Conservation (phyloP, 2,329 filamentous ascomycete genomes). For the Daldinia sp. region DNA sequence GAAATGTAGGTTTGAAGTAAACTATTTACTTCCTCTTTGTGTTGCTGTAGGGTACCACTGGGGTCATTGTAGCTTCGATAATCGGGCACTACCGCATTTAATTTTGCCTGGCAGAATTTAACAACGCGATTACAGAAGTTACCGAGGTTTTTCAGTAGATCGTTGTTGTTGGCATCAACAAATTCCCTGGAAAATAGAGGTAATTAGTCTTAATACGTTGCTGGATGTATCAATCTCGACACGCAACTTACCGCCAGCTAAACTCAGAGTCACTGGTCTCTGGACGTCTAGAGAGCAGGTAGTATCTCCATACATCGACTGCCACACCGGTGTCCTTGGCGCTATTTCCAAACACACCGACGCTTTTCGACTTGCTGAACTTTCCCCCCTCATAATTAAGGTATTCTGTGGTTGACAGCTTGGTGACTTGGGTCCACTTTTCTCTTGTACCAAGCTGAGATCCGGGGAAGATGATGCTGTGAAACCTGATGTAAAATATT, state of each 20-base stretch:
- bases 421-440: slow-evolving; percentile 90
- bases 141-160: slow-evolving; percentile 81
- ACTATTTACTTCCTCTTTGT: slow-evolving; percentile 73
- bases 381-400: slow-evolving; percentile 90
- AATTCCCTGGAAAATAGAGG: slow-evolving; percentile 63
- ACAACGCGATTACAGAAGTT: slow-evolving; percentile 66
- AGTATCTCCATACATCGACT: slow-evolving; percentile 93
- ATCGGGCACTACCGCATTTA: slow-evolving; percentile 70
- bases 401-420: slow-evolving; percentile 90
- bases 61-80: slow-evolving; percentile 57
- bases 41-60: slow-evolving; percentile 43
- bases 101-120: slow-evolving; percentile 74
- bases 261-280: slow-evolving; percentile 91
- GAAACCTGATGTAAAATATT: slow-evolving; percentile 64
- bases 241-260: slow-evolving; percentile 72
- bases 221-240: neutral
- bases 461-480: slow-evolving; percentile 91
- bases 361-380: slow-evolving; percentile 89
- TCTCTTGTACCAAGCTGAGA: slow-evolving; percentile 86
- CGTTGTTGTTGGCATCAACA: slow-evolving; percentile 87
- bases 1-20: slow-evolving; percentile 75
- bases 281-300: slow-evolving; percentile 85
- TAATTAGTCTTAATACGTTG: slow-evolving; percentile 47
- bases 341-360: slow-evolving; percentile 92
- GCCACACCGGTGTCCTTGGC: slow-evolving; percentile 87